These are phyloP conservation scores for Diplosphaera chodatii DNA, from an alignment of 139 green algal species.

Conservation along the genomic window DNA sequence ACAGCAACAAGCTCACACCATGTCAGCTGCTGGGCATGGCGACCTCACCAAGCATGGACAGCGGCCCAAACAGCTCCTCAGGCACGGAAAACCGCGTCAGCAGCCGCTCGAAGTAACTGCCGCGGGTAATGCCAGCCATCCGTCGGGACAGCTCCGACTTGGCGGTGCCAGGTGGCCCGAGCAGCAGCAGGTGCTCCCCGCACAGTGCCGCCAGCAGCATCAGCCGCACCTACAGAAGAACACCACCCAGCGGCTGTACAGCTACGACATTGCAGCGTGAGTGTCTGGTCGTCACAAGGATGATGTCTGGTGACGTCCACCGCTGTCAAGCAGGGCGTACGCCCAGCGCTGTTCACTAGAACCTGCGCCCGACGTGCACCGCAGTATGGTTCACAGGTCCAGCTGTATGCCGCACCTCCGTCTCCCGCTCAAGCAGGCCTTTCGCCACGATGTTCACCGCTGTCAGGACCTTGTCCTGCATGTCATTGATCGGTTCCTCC, in stretches of 20 bases:
- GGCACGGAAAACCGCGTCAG: constrained; percentile 91
- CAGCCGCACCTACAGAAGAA: constrained; percentile 63
- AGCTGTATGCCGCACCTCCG: constrained; percentile 58
- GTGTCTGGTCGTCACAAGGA: too few species aligned
- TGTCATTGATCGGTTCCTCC: not conserved
- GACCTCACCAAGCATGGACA: constrained; percentile 74
- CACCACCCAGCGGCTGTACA: too few species aligned
- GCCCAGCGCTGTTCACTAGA: too few species aligned
- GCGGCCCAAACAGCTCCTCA: constrained; percentile 92
- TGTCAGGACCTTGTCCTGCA: constrained; percentile 42
- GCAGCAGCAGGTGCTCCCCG: constrained; percentile 82
- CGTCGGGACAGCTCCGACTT: constrained; percentile 87
- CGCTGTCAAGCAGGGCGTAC: too few species aligned
- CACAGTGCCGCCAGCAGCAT: constrained; percentile 82
- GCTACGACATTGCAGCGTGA: too few species aligned
- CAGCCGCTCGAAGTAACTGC: constrained; percentile 87
- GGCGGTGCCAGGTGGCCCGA: constrained; percentile 79
- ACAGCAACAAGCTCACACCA: too few species aligned
- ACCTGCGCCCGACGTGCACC: too few species aligned
- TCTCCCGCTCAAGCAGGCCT: constrained; percentile 78
- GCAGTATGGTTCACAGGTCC: too few species aligned
- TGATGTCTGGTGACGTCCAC: too few species aligned
- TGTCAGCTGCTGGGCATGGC: too few species aligned
- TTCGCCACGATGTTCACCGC: constrained; percentile 57
- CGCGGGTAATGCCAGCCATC: constrained; percentile 55